Base-by-base conservation (phyloP, 2,329 filamentous ascomycete species). In the Venturia oleaginea region DNA sequence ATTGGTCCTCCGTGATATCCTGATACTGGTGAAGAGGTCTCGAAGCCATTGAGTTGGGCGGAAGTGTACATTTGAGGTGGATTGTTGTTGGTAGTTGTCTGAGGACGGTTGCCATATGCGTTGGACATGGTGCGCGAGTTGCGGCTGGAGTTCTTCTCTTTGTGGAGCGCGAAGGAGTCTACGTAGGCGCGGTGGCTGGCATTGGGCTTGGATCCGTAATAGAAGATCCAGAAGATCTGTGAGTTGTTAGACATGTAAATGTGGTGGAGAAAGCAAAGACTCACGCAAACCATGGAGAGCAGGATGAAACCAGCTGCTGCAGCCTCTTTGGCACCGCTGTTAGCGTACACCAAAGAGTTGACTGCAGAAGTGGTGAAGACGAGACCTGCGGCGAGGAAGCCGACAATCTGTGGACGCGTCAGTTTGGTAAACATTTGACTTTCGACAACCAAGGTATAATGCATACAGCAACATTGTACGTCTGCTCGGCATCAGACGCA, bases 41-140 rank as follows among this genome's bases (percentile, higher is more conserved):
- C 94, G 73, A 99, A 96, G 62, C 94, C 94, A 73, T 90, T 96
- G 61, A 97, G 84, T 75, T 97, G 92, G 17, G 91, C 90, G 0
- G 92, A 96, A 0, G 93, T 97, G 80, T 97, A 97, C 92, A 97
- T 96, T 75, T 97, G 93, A 0, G 93, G 94, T 8, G 90, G 88
- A 69, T 80, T 79, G 70, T 79, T 81, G 27, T 34, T 34, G 7
- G 84, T 86, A 38, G 90, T 92, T 0, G 91, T 96, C 73, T 96
- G 91, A 34, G 92, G 92, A 42, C 91, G 89, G 68, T 80, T 83
- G 69, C 85, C 87, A 70, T 90, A 92, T 67, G 83, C 87, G 71
- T 85, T 87, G 64, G 86, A 88, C 85, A 94, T 86, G 68, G 76
- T 88, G 78, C 78, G 86, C 80, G 76, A 89, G 79, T 80, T 86